Evolutionary conservation across 2,329 filamentous ascomycete genomes (phyloP), one percentile per base, ranked within the genome.

Genomic region (Teratosphaeria nubilosa): DNA sequence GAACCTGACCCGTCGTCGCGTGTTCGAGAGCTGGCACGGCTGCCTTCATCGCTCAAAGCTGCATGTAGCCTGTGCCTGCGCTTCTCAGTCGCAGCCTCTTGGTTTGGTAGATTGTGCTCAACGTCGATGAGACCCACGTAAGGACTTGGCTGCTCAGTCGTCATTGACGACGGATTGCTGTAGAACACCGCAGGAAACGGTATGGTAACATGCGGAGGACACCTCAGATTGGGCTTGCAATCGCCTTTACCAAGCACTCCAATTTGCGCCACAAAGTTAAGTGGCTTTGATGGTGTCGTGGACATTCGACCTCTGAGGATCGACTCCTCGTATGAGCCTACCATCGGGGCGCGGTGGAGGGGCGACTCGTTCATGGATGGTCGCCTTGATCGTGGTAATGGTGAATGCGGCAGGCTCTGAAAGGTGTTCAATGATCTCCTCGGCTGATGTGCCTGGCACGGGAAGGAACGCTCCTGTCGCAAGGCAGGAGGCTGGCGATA

Each of bases 121-220:
- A 99, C 76, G 69, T 97, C 92, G 56, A 99, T 86, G 63, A 91
- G 84, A 5, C 94, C 94, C 14, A 97, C 94, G 69, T 99, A 99
- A 0, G 94, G 94, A 69, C 92, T 97, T 2, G 92, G 94, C 2
- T 90, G 91, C 67, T 96, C 91, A 58, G 91, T 86, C 3, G 80
- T 79, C 30, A 84, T 86, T 3, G 80, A 80, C 56, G 80, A 86
- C 22, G 84, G 83, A 71, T 96, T 96, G 74, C 87, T 95, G 76
- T 97, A 99, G 68, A 96, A 99, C 0, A 97, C 92, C 1, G 92
- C 94, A 1, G 91, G 90, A 67, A 97, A 97, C 0, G 90, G 87
- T 3, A 99, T 78, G 0, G 87, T 92, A 57, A 96, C 90, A 72
- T 99, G 94, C 7, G 91, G 80, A 1, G 94, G 94, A 68, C 94